Evolutionary conservation across 495 filamentous ascomycete genomes (phyloP).

Genomic region (Aspergillus indologenus): DNA sequence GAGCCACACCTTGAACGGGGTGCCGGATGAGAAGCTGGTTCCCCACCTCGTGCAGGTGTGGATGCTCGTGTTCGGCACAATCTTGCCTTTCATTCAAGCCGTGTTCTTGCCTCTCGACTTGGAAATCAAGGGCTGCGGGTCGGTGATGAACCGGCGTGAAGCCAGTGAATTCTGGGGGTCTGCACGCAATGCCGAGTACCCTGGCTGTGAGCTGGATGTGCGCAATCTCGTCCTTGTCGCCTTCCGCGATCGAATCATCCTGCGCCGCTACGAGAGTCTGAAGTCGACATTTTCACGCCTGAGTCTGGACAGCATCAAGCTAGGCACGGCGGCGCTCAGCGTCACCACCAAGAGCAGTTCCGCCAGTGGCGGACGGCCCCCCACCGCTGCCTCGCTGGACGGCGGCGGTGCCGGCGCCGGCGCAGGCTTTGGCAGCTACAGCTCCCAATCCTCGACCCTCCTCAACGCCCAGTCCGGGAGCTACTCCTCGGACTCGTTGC

Average conservation of each 20-base stretch:
- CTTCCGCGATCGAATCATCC: slow-evolving; percentile 83
- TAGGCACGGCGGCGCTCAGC: slow-evolving; percentile 48
- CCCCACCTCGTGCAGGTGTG: slow-evolving; percentile 88
- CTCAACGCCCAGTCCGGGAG: slow-evolving; percentile 54
- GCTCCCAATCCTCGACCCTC: slow-evolving; percentile 68
- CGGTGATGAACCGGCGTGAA: slow-evolving; percentile 70
- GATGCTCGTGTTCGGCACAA: slow-evolving; percentile 83
- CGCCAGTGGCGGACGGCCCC: slow-evolving; percentile 52
- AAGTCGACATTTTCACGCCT: slow-evolving; percentile 89
- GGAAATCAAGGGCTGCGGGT: slow-evolving; percentile 83
- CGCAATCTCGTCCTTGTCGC: slow-evolving; percentile 83
- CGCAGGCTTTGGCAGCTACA: slow-evolving; percentile 59
- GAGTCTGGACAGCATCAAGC: slow-evolving; percentile 75
- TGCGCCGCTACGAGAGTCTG: slow-evolving; percentile 79
- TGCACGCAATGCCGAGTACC: slow-evolving; percentile 22
- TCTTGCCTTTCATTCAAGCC: slow-evolving; percentile 92
- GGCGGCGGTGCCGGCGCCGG: slow-evolving; percentile 46
- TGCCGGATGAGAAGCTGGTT: slow-evolving; percentile 79
- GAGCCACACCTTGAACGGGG: slow-evolving; percentile 73
- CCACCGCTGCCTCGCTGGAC: slow-evolving; percentile 69
- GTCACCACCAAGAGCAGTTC: slow-evolving; percentile 44
- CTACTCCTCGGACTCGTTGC: slow-evolving; percentile 46
- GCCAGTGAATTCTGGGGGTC: slow-evolving; percentile 86
- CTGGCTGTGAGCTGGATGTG: slow-evolving; percentile 68
- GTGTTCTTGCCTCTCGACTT: slow-evolving; percentile 93